Base-by-base conservation (phyloP, 2,329 filamentous ascomycete species). In the Fusarium fujikuroi region DNA sequence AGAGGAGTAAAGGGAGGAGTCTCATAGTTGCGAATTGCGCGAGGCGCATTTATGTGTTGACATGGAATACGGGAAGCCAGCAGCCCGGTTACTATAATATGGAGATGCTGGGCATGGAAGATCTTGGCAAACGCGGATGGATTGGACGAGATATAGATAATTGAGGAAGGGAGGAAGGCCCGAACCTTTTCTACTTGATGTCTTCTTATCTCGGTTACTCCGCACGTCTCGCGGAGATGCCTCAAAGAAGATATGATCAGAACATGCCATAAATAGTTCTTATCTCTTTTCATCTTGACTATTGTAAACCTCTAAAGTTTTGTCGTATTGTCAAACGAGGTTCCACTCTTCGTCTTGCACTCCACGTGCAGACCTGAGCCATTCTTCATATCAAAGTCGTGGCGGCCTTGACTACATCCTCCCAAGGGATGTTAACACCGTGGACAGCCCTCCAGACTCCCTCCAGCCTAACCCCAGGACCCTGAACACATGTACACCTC, bases 21-120 rank as follows among this genome's bases (percentile, higher is more conserved):
- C 70, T 76, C 75, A 77, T 77, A 12, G 28, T 61, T n/a, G 15
- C 34, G 30, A 25, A n/a, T 5, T 49, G 16, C 50, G n/a, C 30
- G 15, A 21, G 12, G n/a, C 11, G 28, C 21, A 15, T 9, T 54
- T 54, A 9, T 6, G 7, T 28, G 16, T 66, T 53, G 23, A 19
- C 65, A 64, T 69, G 23, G 44, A 67, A 37, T 9, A 4, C 6
- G 9, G 15, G 28, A 30, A 36, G 15, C 19, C 3, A 15, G 23
- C 12, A 30, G 36, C 7, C 7, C 25, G 14, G n/a, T 5, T 37
- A 43, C 23, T 42, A 23, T 46, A 25, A 28, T 10, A 18, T 25
- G 25, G 16, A n/a, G 40, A 36, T 58, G 34, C 30, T 43, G 39
- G 34, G 18, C 40, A 44, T 50, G 28, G 9, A 21, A 25, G 9